Percentiles rank a stretch among this genome's conserved stretches.
phyloP scores from a whole-genome alignment of 257 asterid genomes.

The Solanum peruvianum region DNA sequence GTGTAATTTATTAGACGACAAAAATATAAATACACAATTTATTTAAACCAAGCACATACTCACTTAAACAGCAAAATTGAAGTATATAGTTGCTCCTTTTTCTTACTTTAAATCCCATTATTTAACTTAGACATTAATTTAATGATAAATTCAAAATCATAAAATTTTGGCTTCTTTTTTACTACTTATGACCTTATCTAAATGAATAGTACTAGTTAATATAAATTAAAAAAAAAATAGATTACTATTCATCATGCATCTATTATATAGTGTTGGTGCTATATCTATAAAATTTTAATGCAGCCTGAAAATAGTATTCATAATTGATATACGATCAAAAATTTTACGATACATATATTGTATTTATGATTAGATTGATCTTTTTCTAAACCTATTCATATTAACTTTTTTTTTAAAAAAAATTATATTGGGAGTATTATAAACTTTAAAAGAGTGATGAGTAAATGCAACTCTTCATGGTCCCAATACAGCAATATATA shows the following conservation, averaged over 20 bases:
- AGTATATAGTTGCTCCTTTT: too few species aligned
- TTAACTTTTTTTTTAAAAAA: background rate
- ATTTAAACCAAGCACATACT: too few species aligned
- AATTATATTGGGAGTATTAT: background rate
- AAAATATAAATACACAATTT: too few species aligned
- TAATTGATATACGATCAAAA: background rate
- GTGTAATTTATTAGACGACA: too few species aligned
- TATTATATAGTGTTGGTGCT: background rate
- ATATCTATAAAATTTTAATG: background rate
- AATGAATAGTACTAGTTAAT: background rate
- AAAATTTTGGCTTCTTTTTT: background rate
- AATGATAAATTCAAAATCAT: too few species aligned
- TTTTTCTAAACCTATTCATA: background rate
- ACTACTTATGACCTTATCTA: background rate
- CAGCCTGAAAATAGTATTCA: background rate
- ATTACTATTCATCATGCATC: background rate
- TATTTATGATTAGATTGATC: background rate
- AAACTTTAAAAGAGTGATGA: background rate
- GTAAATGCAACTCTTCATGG: conserved; percentile 1
- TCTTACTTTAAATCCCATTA: background rate
- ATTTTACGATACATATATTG: background rate
- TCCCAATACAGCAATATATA: conserved; percentile 8
- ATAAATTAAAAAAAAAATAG: background rate
- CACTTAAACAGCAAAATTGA: background rate
- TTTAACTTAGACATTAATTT: background rate